phyloP scores from a whole-genome alignment of 2,329 filamentous ascomycete genomes.

The Magnaporthiopsis poae region DNA sequence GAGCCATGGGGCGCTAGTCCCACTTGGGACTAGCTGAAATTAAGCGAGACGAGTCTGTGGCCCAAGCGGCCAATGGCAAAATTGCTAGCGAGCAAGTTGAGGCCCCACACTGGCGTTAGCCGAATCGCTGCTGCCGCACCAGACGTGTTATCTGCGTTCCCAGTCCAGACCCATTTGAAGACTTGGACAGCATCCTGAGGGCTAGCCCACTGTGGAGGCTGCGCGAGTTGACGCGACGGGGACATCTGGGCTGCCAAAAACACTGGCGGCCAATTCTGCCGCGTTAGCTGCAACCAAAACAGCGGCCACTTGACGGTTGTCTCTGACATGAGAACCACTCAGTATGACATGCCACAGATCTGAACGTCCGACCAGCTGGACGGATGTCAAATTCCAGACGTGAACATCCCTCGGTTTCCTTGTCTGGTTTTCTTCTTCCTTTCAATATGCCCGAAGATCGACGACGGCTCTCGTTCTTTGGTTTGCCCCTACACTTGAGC shows the following conservation, averaged over 20 bases:
- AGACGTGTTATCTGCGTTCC: neutral
- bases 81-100: slow-evolving; percentile 8
- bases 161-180: neutral
- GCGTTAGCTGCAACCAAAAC: neutral
- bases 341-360: neutral
- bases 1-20: slow-evolving; percentile 9
- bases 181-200: neutral
- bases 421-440: neutral
- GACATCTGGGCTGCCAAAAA: neutral
- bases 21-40: neutral
- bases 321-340: neutral
- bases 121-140: neutral
- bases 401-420: neutral
- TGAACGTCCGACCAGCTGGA: neutral
- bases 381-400: neutral
- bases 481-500: neutral
- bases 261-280: neutral
- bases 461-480: neutral
- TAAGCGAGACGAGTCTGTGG: slow-evolving; percentile 8
- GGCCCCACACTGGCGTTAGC: neutral
- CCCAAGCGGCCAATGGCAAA: slow-evolving; percentile 8
- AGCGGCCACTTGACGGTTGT: neutral
- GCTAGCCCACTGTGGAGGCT: neutral
- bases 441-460: neutral
- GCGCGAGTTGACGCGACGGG: neutral